Conservation (phyloP, 106 monocot genomes). For the Platanthera guangdongensis region DNA sequence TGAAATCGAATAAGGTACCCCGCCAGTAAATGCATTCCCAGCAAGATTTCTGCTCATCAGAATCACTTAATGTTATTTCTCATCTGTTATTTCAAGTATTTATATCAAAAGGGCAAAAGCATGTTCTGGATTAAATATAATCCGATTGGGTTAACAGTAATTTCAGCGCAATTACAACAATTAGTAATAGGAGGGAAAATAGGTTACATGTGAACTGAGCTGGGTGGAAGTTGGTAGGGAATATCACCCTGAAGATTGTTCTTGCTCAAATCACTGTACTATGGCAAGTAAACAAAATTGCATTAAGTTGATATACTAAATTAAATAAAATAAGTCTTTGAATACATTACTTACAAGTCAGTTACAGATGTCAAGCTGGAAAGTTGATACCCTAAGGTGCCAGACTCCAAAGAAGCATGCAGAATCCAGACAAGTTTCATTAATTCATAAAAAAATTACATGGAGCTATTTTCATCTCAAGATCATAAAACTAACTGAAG, state of each 20-base stretch:
- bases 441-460: conserved; percentile 12
- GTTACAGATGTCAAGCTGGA: conserved; percentile 90
- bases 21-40: conserved; percentile 75
- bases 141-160: neutral
- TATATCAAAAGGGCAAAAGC: neutral
- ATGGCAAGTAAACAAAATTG: conserved; percentile 42
- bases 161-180: neutral
- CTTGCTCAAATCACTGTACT: conserved; percentile 93
- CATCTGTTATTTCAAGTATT: neutral
- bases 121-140: neutral
- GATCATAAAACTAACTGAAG: neutral
- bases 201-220: conserved; percentile 62
- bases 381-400: conserved; percentile 87
- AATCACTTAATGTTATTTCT: neutral
- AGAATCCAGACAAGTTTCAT: conserved; percentile 64
- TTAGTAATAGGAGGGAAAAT: neutral
- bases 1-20: conserved; percentile 89
- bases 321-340: conserved; percentile 4
- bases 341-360: conserved; percentile 58
- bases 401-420: conserved; percentile 64
- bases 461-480: neutral
- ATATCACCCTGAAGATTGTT: conserved; percentile 90
- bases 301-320: conserved; percentile 26
- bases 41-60: conserved; percentile 59
- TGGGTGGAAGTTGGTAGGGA: conserved; percentile 97